Evolutionary conservation across 257 asterid genomes (phyloP).

Genomic region (Knoxia roxburghii): DNA sequence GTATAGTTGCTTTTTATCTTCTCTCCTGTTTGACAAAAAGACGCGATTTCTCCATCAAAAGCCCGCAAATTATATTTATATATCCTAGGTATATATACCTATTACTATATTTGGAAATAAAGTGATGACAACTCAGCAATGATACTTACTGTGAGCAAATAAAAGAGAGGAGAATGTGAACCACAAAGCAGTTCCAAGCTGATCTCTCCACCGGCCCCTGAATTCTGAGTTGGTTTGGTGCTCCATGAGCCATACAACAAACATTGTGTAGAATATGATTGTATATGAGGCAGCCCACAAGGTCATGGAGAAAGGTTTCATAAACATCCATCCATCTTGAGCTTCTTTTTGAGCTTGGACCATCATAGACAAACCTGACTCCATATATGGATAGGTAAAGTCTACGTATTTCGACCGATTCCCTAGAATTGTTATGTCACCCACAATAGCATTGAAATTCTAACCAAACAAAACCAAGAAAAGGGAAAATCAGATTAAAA

Average conservation of each 20-base stretch:
- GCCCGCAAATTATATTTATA: too few species aligned
- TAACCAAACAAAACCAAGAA: neutral
- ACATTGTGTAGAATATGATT: slow-evolving; percentile 30
- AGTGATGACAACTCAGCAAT: neutral
- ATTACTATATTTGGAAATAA: too few species aligned
- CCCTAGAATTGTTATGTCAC: slow-evolving; percentile 30
- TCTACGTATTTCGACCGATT: slow-evolving; percentile 27
- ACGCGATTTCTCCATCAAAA: too few species aligned
- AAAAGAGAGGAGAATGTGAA: slow-evolving; percentile 42
- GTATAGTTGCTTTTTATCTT: slow-evolving; percentile 22
- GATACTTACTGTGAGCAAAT: slow-evolving; percentile 34
- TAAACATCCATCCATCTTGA: slow-evolving; percentile 24
- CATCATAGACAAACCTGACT: slow-evolving; percentile 36
- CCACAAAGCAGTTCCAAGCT: slow-evolving; percentile 36
- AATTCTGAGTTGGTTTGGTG: slow-evolving; percentile 29
- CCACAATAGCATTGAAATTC: slow-evolving; percentile 26
- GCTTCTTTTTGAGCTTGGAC: slow-evolving; percentile 22
- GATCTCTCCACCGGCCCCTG: slow-evolving; percentile 27
- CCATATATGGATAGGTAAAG: slow-evolving; percentile 34
- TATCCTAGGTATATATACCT: too few species aligned
- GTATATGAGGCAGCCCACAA: slow-evolving; percentile 33
- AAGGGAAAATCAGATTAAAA: too few species aligned
- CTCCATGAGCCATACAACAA: slow-evolving; percentile 39
- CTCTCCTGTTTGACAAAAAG: slow-evolving; percentile 23
- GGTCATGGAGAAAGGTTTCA: slow-evolving; percentile 29